Percentiles rank a stretch among this genome's conserved stretches.
phyloP scores from a whole-genome alignment of 2,329 filamentous ascomycete species.

The Colletotrichum siamense region DNA sequence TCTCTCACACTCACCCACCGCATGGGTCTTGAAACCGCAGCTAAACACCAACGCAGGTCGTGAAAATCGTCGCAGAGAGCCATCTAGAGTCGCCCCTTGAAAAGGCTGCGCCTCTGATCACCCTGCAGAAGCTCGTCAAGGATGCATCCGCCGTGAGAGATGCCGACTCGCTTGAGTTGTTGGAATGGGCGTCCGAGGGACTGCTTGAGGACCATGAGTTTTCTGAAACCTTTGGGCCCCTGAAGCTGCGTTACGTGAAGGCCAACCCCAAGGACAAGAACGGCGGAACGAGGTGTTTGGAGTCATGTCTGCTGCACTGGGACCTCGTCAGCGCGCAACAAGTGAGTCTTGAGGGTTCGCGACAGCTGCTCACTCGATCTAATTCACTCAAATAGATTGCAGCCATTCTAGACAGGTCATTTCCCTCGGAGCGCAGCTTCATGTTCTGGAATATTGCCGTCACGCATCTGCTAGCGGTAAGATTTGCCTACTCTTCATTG shows the following conservation, averaged over 20 bases:
- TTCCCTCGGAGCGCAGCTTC: conserved; percentile 51
- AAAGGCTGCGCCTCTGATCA: conserved; percentile 48
- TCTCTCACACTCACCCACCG: not conserved
- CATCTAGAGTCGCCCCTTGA: conserved; percentile 55
- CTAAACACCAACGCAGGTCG: conserved; percentile 35
- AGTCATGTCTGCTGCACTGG: conserved; percentile 59
- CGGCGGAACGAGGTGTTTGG: conserved; percentile 49
- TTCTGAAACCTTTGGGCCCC: conserved; percentile 51
- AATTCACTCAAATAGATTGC: conserved; percentile 49
- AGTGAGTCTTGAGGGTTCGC: conserved; percentile 36
- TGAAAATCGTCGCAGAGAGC: conserved; percentile 57
- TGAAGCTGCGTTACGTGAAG: conserved; percentile 58
- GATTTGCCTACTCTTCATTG: conserved; percentile 20
- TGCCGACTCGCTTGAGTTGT: conserved; percentile 55
- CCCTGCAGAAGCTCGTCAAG: conserved; percentile 51
- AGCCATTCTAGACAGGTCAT: conserved; percentile 56
- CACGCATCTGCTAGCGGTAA: conserved; percentile 58
- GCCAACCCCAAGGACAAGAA: conserved; percentile 53
- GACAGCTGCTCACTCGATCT: not conserved
- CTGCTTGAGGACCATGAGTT: conserved; percentile 46
- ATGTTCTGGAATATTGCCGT: conserved; percentile 62
- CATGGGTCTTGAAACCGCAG: not conserved
- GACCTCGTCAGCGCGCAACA: conserved; percentile 64
- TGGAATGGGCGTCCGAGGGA: conserved; percentile 58
- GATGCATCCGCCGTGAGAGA: conserved; percentile 54